phyloP scores from a whole-genome alignment of 768 basidiomycete species.

The Boletus rubropictus region DNA sequence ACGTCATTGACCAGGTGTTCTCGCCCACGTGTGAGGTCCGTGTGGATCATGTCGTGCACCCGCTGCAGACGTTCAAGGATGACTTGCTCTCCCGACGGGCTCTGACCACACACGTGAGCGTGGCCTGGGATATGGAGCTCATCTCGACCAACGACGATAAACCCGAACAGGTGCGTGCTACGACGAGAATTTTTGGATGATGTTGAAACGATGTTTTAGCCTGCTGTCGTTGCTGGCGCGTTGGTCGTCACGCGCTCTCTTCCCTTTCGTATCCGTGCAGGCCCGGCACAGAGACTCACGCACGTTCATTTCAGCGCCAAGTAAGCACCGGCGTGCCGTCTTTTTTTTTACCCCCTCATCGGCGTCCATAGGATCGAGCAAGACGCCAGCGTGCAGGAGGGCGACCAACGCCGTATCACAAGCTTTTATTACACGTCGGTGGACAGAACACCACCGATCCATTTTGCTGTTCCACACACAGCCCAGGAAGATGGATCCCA shows the following conservation, averaged over 20 bases:
- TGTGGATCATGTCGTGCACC: slow-evolving; percentile 25
- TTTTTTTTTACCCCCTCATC: not conserved
- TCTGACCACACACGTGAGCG: slow-evolving; percentile 14
- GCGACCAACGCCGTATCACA: slow-evolving; percentile 26
- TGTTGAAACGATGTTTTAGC: slow-evolving; percentile 14
- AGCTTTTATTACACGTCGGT: slow-evolving; percentile 33
- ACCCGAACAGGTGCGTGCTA: slow-evolving; percentile 17
- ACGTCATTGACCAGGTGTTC: slow-evolving; percentile 29
- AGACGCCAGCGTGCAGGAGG: slow-evolving; percentile 12
- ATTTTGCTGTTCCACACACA: slow-evolving; percentile 20
- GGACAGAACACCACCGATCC: slow-evolving; percentile 31
- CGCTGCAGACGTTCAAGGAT: slow-evolving; percentile 26
- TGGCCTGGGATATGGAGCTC: slow-evolving; percentile 33
- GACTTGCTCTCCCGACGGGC: slow-evolving; percentile 19
- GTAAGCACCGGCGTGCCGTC: slow-evolving; percentile 19
- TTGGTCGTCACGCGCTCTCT: slow-evolving; percentile 36
- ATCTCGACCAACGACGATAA: slow-evolving; percentile 26
- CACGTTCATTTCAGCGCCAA: slow-evolving; percentile 37
- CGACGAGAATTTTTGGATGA: no score
- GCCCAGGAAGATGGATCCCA: slow-evolving; percentile 1
- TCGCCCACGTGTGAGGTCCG: slow-evolving; percentile 31
- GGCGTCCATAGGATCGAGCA: slow-evolving; percentile 22
- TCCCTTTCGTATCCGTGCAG: slow-evolving; percentile 37
- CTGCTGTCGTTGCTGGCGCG: slow-evolving; percentile 35
- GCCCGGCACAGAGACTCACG: slow-evolving; percentile 32